Evolutionary conservation across 2,329 filamentous ascomycete genomes (phyloP), one percentile per base, ranked within the genome.

Genomic region (Ilyonectria destructans): DNA sequence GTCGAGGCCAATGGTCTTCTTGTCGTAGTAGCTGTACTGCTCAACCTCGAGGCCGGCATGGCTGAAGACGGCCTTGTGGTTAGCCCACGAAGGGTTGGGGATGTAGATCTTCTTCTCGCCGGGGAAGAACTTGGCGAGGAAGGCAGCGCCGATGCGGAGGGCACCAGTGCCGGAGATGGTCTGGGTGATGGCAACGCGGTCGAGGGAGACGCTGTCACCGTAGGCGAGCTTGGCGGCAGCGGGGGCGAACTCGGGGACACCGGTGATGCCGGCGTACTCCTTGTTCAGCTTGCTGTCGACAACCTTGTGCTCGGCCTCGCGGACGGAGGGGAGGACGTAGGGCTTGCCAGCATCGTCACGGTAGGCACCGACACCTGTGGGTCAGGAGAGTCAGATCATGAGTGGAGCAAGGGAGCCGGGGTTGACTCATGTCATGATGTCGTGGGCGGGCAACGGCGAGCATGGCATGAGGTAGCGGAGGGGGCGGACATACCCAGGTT

Each of bases 11-110:
- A 98, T 98, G 80, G 96, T 98, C 81, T 97, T 92, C 89, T 97
- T 97, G 91, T 98, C 94, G 88, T 98, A 99, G 91, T 99, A 99
- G 78, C 94, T 90, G 89, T 99, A 99, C 86, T 95, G 94, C 85
- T 95, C 91, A 70, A 98, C 95, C 84, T 93, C 89, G 73, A 99
- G 89, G 65, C 95, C 94, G 35, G 94, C 93, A 84, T 98, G 95
- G 85, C 89, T 92, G 91, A 99, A 98, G 83, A 99, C 93, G 72
- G 96, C 95, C 81, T 90, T 93, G 88, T 99, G 96, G 90, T 99
- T 98, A 78, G 96, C 96, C 96, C 96, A 99, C 77, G 94, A 97
- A 59, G 96, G 96, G 65, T 88, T 95, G 70, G 96, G 96, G 81
- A 99, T 95, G 88, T 97, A 98, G 85, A 99, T 94, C 83, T 93